Evolutionary conservation across 306 rosid genomes (phyloP).

Genomic region (Sindora glabra): DNA sequence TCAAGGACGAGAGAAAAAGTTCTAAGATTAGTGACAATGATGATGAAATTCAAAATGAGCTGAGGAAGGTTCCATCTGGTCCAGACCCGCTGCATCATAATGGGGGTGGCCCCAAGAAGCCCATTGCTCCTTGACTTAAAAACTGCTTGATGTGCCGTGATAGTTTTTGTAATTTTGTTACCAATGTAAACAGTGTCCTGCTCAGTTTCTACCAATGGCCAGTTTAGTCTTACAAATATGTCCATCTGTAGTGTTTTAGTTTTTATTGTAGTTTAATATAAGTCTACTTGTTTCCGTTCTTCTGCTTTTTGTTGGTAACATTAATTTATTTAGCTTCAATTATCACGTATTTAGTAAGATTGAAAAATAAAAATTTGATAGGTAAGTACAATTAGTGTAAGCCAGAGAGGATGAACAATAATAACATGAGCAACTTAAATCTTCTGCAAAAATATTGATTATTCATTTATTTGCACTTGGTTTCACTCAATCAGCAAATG

Average conservation of each 20-base stretch:
- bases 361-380: background rate
- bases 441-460: too few relatives aligned
- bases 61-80: conserved; percentile 29
- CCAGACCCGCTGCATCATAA: conserved; percentile 37
- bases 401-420: too few relatives aligned
- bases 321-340: background rate
- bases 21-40: background rate
- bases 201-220: too few relatives aligned
- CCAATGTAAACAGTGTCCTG: background rate
- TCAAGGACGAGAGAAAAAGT: background rate
- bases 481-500: too few relatives aligned
- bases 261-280: too few relatives aligned
- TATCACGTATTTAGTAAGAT: too few relatives aligned
- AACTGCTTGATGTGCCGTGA: background rate
- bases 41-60: background rate
- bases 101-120: conserved; percentile 25
- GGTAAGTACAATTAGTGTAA: background rate
- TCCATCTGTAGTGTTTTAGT: too few relatives aligned
- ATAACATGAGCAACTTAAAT: too few relatives aligned
- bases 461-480: too few relatives aligned
- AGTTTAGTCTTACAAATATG: too few relatives aligned
- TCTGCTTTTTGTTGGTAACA: background rate
- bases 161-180: background rate
- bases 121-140: conserved; percentile 11
- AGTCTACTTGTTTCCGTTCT: background rate